Percentiles rank a stretch among this genome's conserved stretches.
These are phyloP conservation scores for Dendrobium nobile DNA, from an alignment of 106 monocot genomes.

Conservation along the genomic window DNA sequence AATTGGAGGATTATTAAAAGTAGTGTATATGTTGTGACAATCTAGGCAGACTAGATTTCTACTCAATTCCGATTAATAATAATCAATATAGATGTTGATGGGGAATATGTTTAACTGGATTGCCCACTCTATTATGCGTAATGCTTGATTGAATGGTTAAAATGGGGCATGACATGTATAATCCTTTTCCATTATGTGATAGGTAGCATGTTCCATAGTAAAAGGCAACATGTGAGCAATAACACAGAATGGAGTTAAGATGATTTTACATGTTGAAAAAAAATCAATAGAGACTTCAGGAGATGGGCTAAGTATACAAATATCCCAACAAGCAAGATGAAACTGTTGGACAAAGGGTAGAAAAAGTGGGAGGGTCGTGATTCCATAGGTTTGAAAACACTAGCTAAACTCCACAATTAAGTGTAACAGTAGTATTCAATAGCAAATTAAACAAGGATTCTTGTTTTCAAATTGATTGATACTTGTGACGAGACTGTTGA, in stretches of 20 bases:
- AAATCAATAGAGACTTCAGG: too few species aligned
- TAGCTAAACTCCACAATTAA: not conserved
- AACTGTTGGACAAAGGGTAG: too few species aligned
- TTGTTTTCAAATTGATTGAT: not conserved
- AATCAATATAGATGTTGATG: too few species aligned
- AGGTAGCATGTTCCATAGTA: not conserved
- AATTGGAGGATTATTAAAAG: too few species aligned
- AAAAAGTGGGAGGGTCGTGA: not conserved
- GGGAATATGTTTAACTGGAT: too few species aligned
- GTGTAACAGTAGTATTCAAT: not conserved
- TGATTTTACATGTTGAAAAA: too few species aligned
- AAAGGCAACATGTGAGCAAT: not conserved
- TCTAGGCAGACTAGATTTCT: too few species aligned
- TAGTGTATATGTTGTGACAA: too few species aligned
- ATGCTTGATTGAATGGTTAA: too few species aligned
- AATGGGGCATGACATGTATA: not conserved
- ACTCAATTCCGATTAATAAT: too few species aligned
- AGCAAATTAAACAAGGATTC: not conserved
- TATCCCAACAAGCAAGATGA: too few species aligned
- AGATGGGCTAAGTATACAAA: not conserved
- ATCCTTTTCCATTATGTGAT: not conserved
- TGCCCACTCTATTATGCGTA: too few species aligned
- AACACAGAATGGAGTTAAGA: not conserved
- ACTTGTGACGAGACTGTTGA: not conserved
- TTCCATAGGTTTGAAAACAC: not conserved